phyloP scores from a whole-genome alignment of 768 basidiomycete species.

The Boletellus ananas region DNA sequence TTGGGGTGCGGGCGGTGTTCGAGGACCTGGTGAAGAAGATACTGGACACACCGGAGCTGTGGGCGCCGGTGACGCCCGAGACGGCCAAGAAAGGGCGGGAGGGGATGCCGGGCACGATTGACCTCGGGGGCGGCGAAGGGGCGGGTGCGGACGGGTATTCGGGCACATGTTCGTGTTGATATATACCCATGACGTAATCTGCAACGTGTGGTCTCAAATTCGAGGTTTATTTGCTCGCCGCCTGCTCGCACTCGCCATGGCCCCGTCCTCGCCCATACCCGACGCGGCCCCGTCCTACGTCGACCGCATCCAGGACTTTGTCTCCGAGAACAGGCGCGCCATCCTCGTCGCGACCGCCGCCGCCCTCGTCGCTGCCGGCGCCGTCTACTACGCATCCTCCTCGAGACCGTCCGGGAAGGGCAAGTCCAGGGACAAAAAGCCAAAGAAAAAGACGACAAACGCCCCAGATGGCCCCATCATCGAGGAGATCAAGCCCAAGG shows the following conservation, averaged over 20 bases:
- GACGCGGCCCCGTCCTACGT: conserved; percentile 34
- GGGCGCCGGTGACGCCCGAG: conserved; percentile 43
- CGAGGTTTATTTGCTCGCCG: background rate
- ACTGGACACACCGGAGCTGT: conserved; percentile 77
- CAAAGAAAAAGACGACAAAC: conserved; percentile 54
- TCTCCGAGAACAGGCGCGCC: conserved; percentile 77
- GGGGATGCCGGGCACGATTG: conserved; percentile 45
- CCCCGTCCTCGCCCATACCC: conserved; percentile 11
- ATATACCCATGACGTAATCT: conserved; percentile 23
- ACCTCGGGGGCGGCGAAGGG: conserved; percentile 21
- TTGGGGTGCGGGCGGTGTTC: conserved; percentile 77
- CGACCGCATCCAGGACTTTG: conserved; percentile 64
- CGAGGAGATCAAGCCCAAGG: conserved; percentile 63
- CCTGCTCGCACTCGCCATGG: conserved; percentile 13
- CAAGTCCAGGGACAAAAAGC: conserved; percentile 44
- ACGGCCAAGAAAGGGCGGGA: conserved; percentile 5
- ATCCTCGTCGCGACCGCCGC: conserved; percentile 70
- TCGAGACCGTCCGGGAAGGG: conserved; percentile 37
- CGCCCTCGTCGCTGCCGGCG: conserved; percentile 66
- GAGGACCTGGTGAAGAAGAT: conserved; percentile 78
- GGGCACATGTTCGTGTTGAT: conserved; percentile 31
- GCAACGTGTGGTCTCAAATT: conserved; percentile 8
- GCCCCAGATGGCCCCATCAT: conserved; percentile 71
- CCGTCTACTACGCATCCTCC: conserved; percentile 65
- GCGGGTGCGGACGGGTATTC: conserved; percentile 9